Evolutionary conservation across 1,139 yeast genomes (phyloP).

Genomic region (Wickerhamomyces sp.): DNA sequence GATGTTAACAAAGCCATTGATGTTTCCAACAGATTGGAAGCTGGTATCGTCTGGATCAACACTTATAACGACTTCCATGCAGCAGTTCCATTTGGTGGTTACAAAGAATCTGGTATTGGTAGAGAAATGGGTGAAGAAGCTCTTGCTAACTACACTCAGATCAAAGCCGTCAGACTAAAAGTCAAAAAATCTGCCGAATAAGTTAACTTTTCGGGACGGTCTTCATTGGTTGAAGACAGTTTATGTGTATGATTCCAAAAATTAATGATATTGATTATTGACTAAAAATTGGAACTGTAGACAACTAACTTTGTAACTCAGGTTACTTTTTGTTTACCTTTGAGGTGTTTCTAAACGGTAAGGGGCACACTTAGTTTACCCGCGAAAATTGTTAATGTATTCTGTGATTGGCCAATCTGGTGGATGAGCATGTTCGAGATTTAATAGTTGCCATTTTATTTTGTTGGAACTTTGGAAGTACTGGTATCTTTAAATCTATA

Average conservation of each 20-base stretch:
- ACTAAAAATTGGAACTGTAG: no score
- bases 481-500: no score
- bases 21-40: conserved; percentile 62
- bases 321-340: background rate
- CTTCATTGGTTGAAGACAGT: background rate
- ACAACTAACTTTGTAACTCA: no score
- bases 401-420: background rate
- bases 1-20: conserved; percentile 54
- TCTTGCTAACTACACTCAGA: conserved; percentile 76
- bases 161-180: conserved; percentile 65
- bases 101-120: conserved; percentile 84
- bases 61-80: conserved; percentile 82
- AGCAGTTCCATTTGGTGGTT: conserved; percentile 79
- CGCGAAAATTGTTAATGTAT: background rate
- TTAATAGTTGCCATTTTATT: no score
- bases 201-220: background rate
- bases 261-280: background rate
- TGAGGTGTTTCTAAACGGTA: no score
- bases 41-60: conserved; percentile 84
- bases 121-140: conserved; percentile 90
- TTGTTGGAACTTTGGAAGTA: background rate
- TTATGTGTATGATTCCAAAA: background rate
- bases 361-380: no score
- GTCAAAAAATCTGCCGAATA: conserved; percentile 6
- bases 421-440: background rate